Evolutionary conservation across 495 filamentous ascomycete genomes (phyloP).

Genomic region (Jackrogersella minutella): DNA sequence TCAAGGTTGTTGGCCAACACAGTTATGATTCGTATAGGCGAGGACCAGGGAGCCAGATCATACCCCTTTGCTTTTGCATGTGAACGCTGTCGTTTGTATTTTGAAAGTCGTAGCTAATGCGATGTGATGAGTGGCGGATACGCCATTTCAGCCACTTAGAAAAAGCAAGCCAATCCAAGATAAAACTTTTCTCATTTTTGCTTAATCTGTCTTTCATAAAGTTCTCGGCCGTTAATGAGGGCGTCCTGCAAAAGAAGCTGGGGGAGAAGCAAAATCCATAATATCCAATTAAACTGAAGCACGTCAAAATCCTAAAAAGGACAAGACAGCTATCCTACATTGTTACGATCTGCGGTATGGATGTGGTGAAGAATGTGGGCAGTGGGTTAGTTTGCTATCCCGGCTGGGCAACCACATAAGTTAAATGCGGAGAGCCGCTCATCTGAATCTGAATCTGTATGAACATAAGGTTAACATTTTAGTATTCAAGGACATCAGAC

Average conservation of each 20-base stretch:
- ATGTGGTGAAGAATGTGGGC: slow-evolving; percentile 4
- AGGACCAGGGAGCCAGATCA: neutral
- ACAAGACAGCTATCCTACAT: neutral
- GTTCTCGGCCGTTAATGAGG: slow-evolving; percentile 12
- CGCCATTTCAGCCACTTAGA: neutral
- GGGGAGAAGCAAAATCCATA: slow-evolving; percentile 8
- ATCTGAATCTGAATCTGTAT: neutral
- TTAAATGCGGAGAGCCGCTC: slow-evolving; percentile 28
- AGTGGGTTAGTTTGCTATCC: neutral
- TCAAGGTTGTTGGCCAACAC: neutral
- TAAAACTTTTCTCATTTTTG: no score
- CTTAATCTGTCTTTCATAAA: neutral
- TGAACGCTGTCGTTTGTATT: neutral
- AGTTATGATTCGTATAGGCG: neutral
- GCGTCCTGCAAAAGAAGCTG: neutral
- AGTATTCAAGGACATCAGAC: slow-evolving; percentile 5
- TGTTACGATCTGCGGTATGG: slow-evolving; percentile 1
- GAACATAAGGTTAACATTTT: slow-evolving; percentile 8
- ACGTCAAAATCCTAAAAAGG: neutral
- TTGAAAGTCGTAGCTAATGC: neutral
- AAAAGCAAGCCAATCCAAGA: neutral
- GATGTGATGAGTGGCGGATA: slow-evolving; percentile 3
- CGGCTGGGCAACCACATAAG: slow-evolving; percentile 11
- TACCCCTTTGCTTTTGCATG: slow-evolving; percentile 2
- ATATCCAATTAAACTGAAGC: slow-evolving; percentile 3